Percentiles rank a stretch among this genome's conserved stretches.
phyloP scores from a whole-genome alignment of 441 rosid genomes.

The Jatropha multifida region DNA sequence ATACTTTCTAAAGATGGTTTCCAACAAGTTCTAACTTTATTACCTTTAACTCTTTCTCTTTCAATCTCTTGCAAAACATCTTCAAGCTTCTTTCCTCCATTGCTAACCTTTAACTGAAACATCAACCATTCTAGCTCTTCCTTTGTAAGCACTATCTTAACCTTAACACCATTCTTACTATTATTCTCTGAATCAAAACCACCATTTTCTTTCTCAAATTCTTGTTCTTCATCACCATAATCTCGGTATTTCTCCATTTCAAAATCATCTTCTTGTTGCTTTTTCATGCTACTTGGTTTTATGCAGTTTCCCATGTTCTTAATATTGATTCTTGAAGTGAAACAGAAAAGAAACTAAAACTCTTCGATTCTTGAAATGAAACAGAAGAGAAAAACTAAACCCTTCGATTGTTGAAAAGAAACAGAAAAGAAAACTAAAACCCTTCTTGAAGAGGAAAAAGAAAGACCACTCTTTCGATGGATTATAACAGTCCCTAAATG shows the following conservation, averaged over 20 bases:
- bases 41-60: constrained; percentile 47
- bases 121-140: constrained; percentile 72
- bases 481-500: too few relatives aligned
- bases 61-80: constrained; percentile 57
- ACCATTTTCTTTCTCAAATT: constrained; percentile 23
- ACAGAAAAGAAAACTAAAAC: too few relatives aligned
- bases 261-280: constrained; percentile 21
- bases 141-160: constrained; percentile 73
- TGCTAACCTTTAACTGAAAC: constrained; percentile 38
- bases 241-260: neutral
- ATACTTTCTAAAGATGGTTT: constrained; percentile 76
- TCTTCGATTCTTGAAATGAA: neutral
- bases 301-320: constrained; percentile 72
- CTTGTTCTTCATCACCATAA: constrained; percentile 10
- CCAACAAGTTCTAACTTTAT: constrained; percentile 39
- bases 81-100: constrained; percentile 39
- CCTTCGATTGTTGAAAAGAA: too few relatives aligned
- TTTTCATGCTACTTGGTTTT: constrained; percentile 27
- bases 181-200: constrained; percentile 3
- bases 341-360: neutral
- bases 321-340: neutral
- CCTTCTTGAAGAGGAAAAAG: too few relatives aligned
- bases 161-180: constrained; percentile 43
- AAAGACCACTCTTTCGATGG: neutral
- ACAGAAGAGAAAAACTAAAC: too few relatives aligned